Percentiles rank a stretch among this genome's conserved stretches.
Evolutionary conservation across 768 basidiomycete species (phyloP).

Genomic region (Pisolithus microcarpus): DNA sequence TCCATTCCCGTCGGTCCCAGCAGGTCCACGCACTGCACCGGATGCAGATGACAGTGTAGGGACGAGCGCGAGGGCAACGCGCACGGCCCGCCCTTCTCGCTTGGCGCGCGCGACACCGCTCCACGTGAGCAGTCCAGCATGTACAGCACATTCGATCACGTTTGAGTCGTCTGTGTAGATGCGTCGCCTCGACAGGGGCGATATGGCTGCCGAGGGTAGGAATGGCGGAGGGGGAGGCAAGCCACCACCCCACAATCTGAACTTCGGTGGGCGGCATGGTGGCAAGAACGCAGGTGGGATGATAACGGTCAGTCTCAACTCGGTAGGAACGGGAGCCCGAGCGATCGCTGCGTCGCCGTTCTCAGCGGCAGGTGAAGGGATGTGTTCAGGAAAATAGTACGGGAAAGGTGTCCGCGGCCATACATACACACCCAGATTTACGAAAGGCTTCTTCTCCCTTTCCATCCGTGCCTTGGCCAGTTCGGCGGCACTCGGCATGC

Average conservation of each 20-base stretch:
- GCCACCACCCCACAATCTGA: constrained; percentile 69
- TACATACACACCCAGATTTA: constrained; percentile 23
- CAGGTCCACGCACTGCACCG: constrained; percentile 33
- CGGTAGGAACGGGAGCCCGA: constrained; percentile 25
- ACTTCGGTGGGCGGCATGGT: constrained; percentile 41
- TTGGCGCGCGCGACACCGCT: constrained; percentile 33
- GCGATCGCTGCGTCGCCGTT: constrained; percentile 20
- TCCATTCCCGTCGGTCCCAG: constrained; percentile 13
- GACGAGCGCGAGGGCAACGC: constrained; percentile 35
- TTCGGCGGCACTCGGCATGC: constrained; percentile 28
- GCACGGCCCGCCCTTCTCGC: constrained; percentile 32
- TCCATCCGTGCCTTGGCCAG: constrained; percentile 25
- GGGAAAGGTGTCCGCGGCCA: constrained; percentile 28
- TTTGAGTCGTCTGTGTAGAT: constrained; percentile 79
- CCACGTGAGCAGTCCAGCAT: constrained; percentile 50
- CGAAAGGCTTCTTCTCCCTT: constrained; percentile 23
- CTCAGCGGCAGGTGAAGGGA: constrained; percentile 22
- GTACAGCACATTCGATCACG: constrained; percentile 59
- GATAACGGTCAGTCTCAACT: constrained; percentile 41
- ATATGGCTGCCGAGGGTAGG: constrained; percentile 18
- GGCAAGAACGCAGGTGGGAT: constrained; percentile 58
- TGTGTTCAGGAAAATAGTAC: constrained; percentile 29
- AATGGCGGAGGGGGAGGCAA: constrained; percentile 36
- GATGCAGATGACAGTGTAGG: constrained; percentile 35
- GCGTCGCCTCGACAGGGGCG: constrained; percentile 34